Conservation (phyloP, 169 alveolate genomes). For the Plasmodium falciparum region DNA sequence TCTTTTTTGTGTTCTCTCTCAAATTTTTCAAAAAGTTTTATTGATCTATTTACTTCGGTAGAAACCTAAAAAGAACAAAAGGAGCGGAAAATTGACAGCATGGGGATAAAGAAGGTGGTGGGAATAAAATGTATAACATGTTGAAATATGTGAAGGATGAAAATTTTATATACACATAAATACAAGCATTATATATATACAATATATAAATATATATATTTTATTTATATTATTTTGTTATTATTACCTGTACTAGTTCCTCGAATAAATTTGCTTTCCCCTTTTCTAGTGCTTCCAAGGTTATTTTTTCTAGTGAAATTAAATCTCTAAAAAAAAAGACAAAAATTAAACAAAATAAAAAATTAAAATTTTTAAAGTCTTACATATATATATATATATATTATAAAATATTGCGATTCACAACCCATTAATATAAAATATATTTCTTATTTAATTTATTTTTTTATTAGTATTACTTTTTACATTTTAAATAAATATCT, state of each 20-base stretch:
- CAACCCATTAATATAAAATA: too few species aligned
- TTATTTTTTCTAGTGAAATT: conserved; percentile 40
- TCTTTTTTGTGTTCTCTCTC: conserved; percentile 35
- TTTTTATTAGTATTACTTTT: conserved; percentile 47
- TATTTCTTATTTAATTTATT: not conserved
- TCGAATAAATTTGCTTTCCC: conserved; percentile 60
- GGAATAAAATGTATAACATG: not conserved
- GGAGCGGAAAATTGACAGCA: too few species aligned
- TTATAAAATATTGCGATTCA: not conserved
- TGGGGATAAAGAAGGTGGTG: not conserved
- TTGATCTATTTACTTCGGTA: conserved; percentile 35
- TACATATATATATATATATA: not conserved
- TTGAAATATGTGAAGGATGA: too few species aligned
- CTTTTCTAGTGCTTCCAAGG: conserved; percentile 55
- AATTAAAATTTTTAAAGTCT: too few species aligned
- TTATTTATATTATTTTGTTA: too few species aligned
- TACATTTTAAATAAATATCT: conserved; percentile 67
- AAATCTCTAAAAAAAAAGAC: conserved; percentile 43
- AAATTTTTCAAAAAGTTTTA: conserved; percentile 31
- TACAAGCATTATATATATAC: not conserved
- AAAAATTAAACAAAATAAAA: not conserved
- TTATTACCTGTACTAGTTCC: conserved; percentile 50
- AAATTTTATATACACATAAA: not conserved
- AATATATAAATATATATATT: not conserved
- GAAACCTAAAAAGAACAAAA: conserved; percentile 20